Evolutionary conservation across 176 grass and related monocot species (phyloP).

Genomic region (Zizania latifolia): DNA sequence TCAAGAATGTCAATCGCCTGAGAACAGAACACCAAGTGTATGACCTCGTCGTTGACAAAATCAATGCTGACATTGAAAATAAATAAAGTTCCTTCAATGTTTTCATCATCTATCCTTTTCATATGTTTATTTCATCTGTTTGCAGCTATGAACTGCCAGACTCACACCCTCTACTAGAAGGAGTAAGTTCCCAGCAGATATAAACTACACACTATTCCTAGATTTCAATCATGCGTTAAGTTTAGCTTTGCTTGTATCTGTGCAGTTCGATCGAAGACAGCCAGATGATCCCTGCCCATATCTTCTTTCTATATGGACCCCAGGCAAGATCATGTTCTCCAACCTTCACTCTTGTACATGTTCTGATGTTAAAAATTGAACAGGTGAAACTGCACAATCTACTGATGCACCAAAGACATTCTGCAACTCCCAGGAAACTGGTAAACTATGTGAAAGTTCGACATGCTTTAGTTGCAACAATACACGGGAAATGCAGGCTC

Average conservation of each 20-base stretch:
- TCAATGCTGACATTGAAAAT: too few relatives aligned
- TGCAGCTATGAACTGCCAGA: slow-evolving; percentile 86
- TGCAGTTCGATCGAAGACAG: slow-evolving; percentile 63
- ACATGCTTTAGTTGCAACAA: slow-evolving; percentile 66
- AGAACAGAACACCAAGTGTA: slow-evolving; percentile 95
- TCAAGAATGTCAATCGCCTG: slow-evolving; percentile 75
- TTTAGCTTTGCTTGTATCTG: slow-evolving; percentile 26
- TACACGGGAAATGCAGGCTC: slow-evolving; percentile 50
- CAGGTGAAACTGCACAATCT: slow-evolving; percentile 82
- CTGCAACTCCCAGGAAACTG: slow-evolving; percentile 50
- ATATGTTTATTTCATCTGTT: too few relatives aligned
- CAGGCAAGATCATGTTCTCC: slow-evolving; percentile 38
- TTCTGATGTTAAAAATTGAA: slow-evolving; percentile 21
- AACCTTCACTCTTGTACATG: background rate
- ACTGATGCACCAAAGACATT: slow-evolving; percentile 60
- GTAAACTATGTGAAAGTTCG: slow-evolving; percentile 44
- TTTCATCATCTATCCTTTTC: too few relatives aligned
- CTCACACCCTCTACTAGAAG: slow-evolving; percentile 58
- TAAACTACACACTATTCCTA: too few relatives aligned
- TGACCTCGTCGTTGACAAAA: slow-evolving; percentile 22
- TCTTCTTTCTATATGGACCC: slow-evolving; percentile 77
- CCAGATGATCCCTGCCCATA: slow-evolving; percentile 72
- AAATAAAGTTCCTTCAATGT: slow-evolving; percentile 9
- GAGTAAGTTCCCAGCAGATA: slow-evolving; percentile 42
- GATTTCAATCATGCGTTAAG: too few relatives aligned